phyloP scores from a whole-genome alignment of 805 yeast genomes.

The Jamesozyma spencerorum region DNA sequence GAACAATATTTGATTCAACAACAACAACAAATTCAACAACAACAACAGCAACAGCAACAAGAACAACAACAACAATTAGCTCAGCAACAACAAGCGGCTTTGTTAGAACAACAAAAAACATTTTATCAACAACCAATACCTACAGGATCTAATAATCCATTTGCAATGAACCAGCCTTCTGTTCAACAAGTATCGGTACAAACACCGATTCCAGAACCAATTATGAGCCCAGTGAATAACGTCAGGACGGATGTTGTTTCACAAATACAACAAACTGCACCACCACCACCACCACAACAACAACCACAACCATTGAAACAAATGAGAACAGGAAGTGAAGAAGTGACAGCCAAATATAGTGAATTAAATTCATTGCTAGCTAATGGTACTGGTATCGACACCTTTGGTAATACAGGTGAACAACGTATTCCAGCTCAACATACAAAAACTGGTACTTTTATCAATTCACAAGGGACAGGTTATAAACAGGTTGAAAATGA shows the following conservation, averaged over 20 bases:
- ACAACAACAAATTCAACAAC: conserved; percentile 3
- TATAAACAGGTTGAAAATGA: conserved; percentile 40
- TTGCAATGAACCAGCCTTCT: conserved; percentile 38
- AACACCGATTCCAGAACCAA: too few relatives aligned
- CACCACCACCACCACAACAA: conserved; percentile 5
- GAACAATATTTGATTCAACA: conserved; percentile 14
- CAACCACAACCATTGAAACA: conserved; percentile 36
- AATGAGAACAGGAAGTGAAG: conserved; percentile 45
- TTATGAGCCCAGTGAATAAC: too few relatives aligned
- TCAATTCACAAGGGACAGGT: conserved; percentile 86
- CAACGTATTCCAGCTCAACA: conserved; percentile 85
- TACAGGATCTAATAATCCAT: conserved; percentile 74
- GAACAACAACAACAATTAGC: conserved; percentile 3
- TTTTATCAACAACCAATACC: conserved; percentile 42
- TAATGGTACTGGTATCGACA: conserved; percentile 85
- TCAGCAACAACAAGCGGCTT: conserved; percentile 1
- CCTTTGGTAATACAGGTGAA: conserved; percentile 44
- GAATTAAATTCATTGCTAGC: conserved; percentile 74
- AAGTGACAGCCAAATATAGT: conserved; percentile 48
- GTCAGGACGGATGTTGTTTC: too few relatives aligned
- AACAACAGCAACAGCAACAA: conserved; percentile 2
- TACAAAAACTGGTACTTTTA: conserved; percentile 69
- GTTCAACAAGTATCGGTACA: conserved; percentile 9
- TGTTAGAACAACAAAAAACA: conserved; percentile 21
- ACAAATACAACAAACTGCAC: too few relatives aligned